Evolutionary conservation across 257 asterid genomes (phyloP).

Genomic region (Solanum peruvianum): DNA sequence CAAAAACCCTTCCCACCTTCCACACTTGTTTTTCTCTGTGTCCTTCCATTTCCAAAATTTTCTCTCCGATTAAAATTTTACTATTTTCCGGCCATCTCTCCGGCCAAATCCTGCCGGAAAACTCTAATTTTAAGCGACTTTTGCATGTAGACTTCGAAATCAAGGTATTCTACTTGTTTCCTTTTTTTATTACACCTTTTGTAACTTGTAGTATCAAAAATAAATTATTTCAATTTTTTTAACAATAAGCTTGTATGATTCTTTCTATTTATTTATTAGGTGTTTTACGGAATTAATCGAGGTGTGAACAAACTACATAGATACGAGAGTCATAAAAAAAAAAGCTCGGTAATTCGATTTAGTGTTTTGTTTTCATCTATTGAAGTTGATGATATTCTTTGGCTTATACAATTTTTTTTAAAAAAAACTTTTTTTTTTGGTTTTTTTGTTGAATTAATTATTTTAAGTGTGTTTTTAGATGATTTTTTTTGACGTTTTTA

Average conservation of each 20-base stretch:
- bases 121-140: background rate
- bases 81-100: background rate
- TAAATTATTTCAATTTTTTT: background rate
- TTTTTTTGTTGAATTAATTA: background rate
- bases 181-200: no score
- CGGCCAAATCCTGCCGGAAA: background rate
- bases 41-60: background rate
- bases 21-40: background rate
- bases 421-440: no score
- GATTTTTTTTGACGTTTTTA: background rate
- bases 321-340: background rate
- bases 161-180: background rate
- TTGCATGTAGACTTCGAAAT: background rate
- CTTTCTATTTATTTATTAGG: background rate
- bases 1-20: conserved; percentile 6
- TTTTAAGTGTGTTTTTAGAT: background rate
- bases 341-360: background rate
- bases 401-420: background rate
- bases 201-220: background rate
- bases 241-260: background rate
- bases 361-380: background rate
- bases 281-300: background rate
- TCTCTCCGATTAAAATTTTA: background rate
- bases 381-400: background rate
- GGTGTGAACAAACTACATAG: background rate